A percentile compares a stretch with the other conserved stretches of the same genome.
Evolutionary conservation across 306 rosid genomes (phyloP).

Genomic region (Rosa persica): DNA sequence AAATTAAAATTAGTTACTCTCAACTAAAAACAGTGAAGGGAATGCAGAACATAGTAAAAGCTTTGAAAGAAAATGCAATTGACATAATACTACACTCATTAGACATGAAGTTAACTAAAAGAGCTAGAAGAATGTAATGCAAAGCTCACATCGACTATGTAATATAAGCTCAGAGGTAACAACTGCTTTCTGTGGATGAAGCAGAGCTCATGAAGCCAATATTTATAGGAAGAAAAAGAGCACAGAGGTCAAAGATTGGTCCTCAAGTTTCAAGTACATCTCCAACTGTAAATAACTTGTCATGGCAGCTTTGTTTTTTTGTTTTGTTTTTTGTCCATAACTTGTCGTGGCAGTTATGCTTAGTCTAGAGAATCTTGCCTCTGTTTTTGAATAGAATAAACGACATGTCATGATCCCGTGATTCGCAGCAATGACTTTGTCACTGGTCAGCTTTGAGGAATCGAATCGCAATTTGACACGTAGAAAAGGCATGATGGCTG

Average conservation of each 20-base stretch:
- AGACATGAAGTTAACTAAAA: neutral
- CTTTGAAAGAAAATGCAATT: neutral
- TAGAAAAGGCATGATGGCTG: neutral
- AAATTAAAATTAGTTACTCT: neutral
- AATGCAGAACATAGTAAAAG: neutral
- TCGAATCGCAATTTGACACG: neutral
- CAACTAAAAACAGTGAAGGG: neutral
- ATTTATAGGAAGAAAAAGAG: neutral
- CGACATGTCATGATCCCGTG: neutral
- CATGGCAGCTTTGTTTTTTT: neutral
- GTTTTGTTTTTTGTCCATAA: neutral
- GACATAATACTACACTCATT: neutral
- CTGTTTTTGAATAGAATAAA: neutral
- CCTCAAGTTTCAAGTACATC: neutral
- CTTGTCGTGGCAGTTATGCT: slow-evolving; percentile 3
- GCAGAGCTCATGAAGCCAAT: neutral
- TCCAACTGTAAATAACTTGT: neutral
- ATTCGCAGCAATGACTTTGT: neutral
- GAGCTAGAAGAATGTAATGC: neutral
- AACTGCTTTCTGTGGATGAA: neutral
- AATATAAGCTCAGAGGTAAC: neutral
- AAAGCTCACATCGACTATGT: neutral
- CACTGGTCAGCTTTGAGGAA: neutral
- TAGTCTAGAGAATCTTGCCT: neutral
- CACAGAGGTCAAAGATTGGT: neutral